Evolutionary conservation across 2,329 filamentous ascomycete genomes (phyloP).

Genomic region (Alternaria alternata): DNA sequence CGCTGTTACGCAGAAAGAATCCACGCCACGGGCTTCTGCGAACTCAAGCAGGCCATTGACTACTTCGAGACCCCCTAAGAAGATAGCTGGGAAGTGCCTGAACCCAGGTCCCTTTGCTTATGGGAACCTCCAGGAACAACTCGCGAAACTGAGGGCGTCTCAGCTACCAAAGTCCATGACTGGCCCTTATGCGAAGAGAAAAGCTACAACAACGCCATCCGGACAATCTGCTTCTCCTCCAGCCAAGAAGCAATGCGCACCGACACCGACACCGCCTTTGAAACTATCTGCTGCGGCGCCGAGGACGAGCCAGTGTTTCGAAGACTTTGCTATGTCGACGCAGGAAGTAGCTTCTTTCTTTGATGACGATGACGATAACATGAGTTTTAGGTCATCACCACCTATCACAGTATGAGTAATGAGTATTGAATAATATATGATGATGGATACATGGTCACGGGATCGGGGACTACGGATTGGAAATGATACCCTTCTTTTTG

Average conservation of each 20-base stretch:
- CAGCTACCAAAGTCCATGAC: conserved; percentile 11
- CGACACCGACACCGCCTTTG: background rate
- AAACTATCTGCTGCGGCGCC: background rate
- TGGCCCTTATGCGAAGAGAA: conserved; percentile 1
- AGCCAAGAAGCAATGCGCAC: conserved; percentile 1
- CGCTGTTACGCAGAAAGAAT: background rate
- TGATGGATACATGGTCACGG: background rate
- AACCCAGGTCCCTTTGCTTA: conserved; percentile 13
- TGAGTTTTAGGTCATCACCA: conserved; percentile 33
- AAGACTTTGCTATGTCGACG: conserved; percentile 36
- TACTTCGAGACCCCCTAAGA: conserved; percentile 3
- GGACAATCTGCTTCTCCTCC: background rate
- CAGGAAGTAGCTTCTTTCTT: conserved; percentile 40
- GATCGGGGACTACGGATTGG: background rate
- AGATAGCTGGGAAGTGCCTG: conserved; percentile 12
- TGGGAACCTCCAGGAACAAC: conserved; percentile 4
- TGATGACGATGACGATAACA: conserved; percentile 34
- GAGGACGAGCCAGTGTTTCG: conserved; percentile 3
- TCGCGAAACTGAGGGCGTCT: conserved; percentile 13
- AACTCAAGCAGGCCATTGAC: conserved; percentile 1
- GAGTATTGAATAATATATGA: background rate
- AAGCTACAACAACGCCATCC: background rate
- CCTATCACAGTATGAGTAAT: conserved; percentile 25
- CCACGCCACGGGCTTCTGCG: background rate
- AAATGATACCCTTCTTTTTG: conserved; percentile 6